Conservation (phyloP, 768 basidiomycete species). For the Lentinula sp. region DNA sequence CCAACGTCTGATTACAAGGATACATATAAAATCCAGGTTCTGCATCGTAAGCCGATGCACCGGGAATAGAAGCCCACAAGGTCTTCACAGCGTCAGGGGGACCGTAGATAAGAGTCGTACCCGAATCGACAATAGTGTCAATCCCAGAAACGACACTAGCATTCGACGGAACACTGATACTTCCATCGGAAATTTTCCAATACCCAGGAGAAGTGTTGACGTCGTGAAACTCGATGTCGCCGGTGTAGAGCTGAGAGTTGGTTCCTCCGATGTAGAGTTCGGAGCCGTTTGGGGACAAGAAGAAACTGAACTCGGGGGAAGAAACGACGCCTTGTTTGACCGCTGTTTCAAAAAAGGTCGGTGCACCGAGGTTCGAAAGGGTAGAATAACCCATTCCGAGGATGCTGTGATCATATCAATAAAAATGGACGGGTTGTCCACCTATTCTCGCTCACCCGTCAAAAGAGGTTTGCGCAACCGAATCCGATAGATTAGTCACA, state of each 20-base stretch:
- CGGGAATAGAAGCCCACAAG: constrained; percentile 20
- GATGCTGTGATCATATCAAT: constrained; percentile 3
- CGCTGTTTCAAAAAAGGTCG: constrained; percentile 36
- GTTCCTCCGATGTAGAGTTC: constrained; percentile 50
- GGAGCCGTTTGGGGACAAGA: constrained; percentile 30
- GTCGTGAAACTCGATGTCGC: constrained; percentile 27
- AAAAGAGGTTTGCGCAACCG: background rate
- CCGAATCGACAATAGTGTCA: constrained; percentile 27
- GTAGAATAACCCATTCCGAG: constrained; percentile 29
- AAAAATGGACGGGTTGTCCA: too few species aligned
- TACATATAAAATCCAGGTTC: background rate
- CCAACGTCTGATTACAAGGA: background rate
- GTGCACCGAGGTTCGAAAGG: constrained; percentile 23
- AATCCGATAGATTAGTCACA: background rate
- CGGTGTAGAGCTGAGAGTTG: constrained; percentile 38
- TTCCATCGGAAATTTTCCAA: constrained; percentile 18
- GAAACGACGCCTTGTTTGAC: constrained; percentile 22
- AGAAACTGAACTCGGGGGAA: constrained; percentile 36
- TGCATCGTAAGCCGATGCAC: background rate
- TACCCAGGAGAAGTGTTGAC: constrained; percentile 17
- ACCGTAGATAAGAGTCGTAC: constrained; percentile 29
- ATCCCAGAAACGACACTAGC: constrained; percentile 7
- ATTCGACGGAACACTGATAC: constrained; percentile 11
- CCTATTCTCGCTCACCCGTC: background rate
- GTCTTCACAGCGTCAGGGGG: constrained; percentile 13